These are phyloP conservation scores for Myxozyma mucilagina DNA, from an alignment of 805 yeast species.

Conservation along the genomic window DNA sequence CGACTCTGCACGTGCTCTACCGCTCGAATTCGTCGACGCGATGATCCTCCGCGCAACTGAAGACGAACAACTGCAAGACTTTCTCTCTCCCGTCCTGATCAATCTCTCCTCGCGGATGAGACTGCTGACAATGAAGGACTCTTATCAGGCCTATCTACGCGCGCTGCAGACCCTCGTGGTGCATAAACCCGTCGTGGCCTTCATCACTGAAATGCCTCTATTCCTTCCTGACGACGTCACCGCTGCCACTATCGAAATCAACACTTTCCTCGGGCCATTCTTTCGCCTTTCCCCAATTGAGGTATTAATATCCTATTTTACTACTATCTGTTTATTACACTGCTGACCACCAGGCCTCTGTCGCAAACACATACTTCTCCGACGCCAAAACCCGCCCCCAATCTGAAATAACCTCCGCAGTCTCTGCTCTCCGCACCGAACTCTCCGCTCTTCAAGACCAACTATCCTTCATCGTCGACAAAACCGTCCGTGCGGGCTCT, in stretches of 20 bases:
- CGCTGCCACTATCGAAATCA: constrained; percentile 57
- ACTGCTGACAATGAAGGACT: constrained; percentile 31
- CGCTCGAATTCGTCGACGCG: constrained; percentile 54
- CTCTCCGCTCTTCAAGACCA: constrained; percentile 53
- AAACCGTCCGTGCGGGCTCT: constrained; percentile 70
- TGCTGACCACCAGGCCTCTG: constrained; percentile 11
- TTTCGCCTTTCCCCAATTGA: constrained; percentile 73
- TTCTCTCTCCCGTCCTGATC: constrained; percentile 53
- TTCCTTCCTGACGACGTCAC: constrained; percentile 50
- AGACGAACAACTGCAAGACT: constrained; percentile 64
- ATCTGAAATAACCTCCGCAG: constrained; percentile 51
- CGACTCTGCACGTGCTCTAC: constrained; percentile 29
- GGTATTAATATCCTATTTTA: constrained; percentile 24
- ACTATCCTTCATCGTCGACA: constrained; percentile 68
- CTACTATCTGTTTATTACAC: not conserved
- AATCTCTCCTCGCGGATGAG: constrained; percentile 43
- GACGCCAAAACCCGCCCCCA: constrained; percentile 40
- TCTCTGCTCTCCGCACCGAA: constrained; percentile 64
- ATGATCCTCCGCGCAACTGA: constrained; percentile 60
- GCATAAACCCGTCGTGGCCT: constrained; percentile 61
- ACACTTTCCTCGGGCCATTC: constrained; percentile 74
- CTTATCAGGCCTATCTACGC: constrained; percentile 43
- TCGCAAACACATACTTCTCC: constrained; percentile 31
- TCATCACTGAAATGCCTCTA: constrained; percentile 58
- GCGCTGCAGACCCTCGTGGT: constrained; percentile 56